Evolutionary conservation across 352 stramenopile species (phyloP).

Genomic region (Phytopythium helicoides): DNA sequence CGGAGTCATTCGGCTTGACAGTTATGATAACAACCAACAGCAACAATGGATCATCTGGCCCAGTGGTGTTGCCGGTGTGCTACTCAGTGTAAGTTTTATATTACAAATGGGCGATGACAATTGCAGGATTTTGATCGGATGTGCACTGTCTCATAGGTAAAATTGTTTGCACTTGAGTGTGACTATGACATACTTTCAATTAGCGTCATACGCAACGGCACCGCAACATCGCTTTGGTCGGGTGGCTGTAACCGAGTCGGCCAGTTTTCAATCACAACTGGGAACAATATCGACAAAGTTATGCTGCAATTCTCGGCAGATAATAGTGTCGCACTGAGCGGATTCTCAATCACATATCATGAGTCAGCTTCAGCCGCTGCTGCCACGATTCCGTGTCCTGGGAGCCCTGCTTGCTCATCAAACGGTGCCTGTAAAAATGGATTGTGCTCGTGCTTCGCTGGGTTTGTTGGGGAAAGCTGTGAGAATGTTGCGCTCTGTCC

Average conservation of each 20-base stretch:
- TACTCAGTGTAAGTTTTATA: slow-evolving; percentile 32
- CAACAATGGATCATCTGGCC: slow-evolving; percentile 44
- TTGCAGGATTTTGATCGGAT: too few species aligned
- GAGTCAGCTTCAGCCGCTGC: slow-evolving; percentile 4
- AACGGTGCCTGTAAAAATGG: slow-evolving; percentile 50
- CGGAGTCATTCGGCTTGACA: slow-evolving; percentile 30
- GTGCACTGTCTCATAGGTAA: too few species aligned
- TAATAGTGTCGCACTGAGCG: slow-evolving; percentile 32
- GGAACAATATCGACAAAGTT: slow-evolving; percentile 23
- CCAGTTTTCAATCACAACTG: slow-evolving; percentile 34
- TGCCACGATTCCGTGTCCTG: slow-evolving; percentile 33
- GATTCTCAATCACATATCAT: slow-evolving; percentile 45
- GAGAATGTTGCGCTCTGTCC: slow-evolving; percentile 55
- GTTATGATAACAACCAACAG: slow-evolving; percentile 32
- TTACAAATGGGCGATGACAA: too few species aligned
- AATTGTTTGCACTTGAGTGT: slow-evolving; percentile 56
- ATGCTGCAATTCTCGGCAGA: slow-evolving; percentile 42
- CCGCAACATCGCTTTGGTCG: slow-evolving; percentile 30
- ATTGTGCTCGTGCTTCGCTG: slow-evolving; percentile 47
- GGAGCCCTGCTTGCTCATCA: slow-evolving; percentile 30
- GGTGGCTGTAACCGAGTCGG: slow-evolving; percentile 49
- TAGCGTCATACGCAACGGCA: slow-evolving; percentile 8
- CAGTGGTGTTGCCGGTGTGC: slow-evolving; percentile 12
- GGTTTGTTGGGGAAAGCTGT: slow-evolving; percentile 61
- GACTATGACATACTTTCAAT: slow-evolving; percentile 47